Evolutionary conservation across 129 eudicot genomes (phyloP), one percentile per base, ranked within the genome.

Genomic region (Glebionis coronaria): DNA sequence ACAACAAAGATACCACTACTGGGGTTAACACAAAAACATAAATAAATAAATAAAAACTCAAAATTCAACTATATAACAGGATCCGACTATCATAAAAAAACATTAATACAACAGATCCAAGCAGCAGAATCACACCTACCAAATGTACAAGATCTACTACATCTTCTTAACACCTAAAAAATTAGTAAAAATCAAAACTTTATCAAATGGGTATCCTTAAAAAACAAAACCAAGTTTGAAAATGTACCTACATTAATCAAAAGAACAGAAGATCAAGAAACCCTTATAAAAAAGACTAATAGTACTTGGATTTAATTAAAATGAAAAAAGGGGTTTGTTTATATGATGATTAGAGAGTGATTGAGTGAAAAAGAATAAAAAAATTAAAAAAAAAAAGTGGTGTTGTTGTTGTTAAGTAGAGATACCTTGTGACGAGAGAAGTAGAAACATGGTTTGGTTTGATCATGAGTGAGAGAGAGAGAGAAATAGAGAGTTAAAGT

Each of bases 381-480:
- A 23, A 23, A 23, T 1, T 4, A 56, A 11, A 21, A 21, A 23
- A 61, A 71, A 56, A 46, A 56, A 47, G 19, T 25, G 47, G 73
- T 67, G 50, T 47, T 75, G 25, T 23, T 23, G 25, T 23, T 23
- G 25, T 23, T 61, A 16, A 35, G 42, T 35, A 8, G 51, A 47
- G 56, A 50, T 61, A 76, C 80, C 80, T 76, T 68, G 68, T 47
- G 79, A 57, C 29, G 18, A 49, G 54, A 15, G 68, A 52, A 76
- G 75, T 76, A 52, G 52, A 68, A 19, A 52, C 65, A 61, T 68
- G 80, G 75, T 47, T 35, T 35, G 42, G 42, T 35, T 35, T 61
- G 80, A 76, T 76, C 80, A 76, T 68, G 73, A 66, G 79, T 66
- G 70, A 72, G 78, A 73, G 71, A 52, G 61, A 51, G 45, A 19